Evolutionary conservation across 306 rosid genomes (phyloP).

Genomic region (Casuarina equisetifolia): DNA sequence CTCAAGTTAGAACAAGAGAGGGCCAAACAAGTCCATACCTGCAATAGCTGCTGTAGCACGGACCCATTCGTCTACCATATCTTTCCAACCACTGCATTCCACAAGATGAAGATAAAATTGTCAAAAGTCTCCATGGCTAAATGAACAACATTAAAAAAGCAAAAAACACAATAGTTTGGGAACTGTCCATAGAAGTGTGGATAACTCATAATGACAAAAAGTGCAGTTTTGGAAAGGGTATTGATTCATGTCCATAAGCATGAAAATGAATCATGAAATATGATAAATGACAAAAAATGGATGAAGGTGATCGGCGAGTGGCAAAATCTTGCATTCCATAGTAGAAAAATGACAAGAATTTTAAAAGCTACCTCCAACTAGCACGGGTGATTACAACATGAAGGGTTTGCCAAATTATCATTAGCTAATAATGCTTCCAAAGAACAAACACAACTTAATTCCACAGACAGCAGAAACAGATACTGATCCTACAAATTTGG

Average conservation of each 20-base stretch:
- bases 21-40: conserved; percentile 33
- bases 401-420: not conserved
- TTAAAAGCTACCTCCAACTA: not conserved
- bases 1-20: not conserved
- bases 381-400: not conserved
- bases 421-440: not conserved
- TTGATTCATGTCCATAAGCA: not conserved
- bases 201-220: not conserved
- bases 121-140: not conserved
- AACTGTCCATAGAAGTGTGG: not conserved
- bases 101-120: conserved; percentile 28
- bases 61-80: conserved; percentile 80
- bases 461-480: conserved; percentile 8
- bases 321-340: not conserved
- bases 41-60: conserved; percentile 44
- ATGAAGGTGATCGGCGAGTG: not conserved
- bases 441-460: not conserved
- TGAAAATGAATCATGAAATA: not conserved
- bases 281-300: not conserved
- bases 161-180: not conserved
- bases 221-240: not conserved
- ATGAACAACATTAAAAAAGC: not conserved
- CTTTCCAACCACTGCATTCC: conserved; percentile 71
- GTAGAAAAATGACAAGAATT: not conserved
- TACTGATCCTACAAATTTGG: not conserved